Evolutionary conservation across 148 eudicot species (phyloP).

Genomic region (Pouteria glomerata): DNA sequence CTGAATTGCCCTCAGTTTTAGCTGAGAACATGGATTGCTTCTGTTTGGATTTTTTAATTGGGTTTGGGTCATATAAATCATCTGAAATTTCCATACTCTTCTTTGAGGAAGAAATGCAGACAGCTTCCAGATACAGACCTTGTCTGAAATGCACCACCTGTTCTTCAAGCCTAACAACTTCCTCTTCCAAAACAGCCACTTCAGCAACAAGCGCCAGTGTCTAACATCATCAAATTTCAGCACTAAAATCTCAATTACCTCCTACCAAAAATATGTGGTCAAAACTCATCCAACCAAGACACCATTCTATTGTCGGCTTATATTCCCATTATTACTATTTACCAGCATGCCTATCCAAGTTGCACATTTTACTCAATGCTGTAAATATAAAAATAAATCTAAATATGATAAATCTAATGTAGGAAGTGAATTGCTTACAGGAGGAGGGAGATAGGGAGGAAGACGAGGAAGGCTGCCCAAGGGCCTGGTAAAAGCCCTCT

Average conservation of each 20-base stretch:
- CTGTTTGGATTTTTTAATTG: constrained; percentile 24
- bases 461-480: constrained; percentile 87
- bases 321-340: neutral
- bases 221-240: constrained; percentile 31
- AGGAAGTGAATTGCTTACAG: constrained; percentile 32
- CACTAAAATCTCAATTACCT: neutral
- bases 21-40: constrained; percentile 26
- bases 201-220: constrained; percentile 89
- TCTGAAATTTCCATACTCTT: constrained; percentile 24
- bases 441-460: constrained; percentile 81
- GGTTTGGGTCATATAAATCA: constrained; percentile 21
- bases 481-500: constrained; percentile 82
- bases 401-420: neutral
- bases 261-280: neutral
- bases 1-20: constrained; percentile 11
- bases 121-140: constrained; percentile 61
- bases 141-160: constrained; percentile 59
- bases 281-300: neutral
- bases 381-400: constrained; percentile 4
- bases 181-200: constrained; percentile 97
- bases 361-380: neutral
- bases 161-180: constrained; percentile 85
- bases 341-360: neutral
- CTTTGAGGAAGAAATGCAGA: constrained; percentile 40
- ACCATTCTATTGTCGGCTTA: neutral